Percentiles rank a stretch among this genome's conserved stretches.
These are phyloP conservation scores for Wickerhamomyces canadensis DNA, from an alignment of 805 yeast genomes.

Conservation along the genomic window DNA sequence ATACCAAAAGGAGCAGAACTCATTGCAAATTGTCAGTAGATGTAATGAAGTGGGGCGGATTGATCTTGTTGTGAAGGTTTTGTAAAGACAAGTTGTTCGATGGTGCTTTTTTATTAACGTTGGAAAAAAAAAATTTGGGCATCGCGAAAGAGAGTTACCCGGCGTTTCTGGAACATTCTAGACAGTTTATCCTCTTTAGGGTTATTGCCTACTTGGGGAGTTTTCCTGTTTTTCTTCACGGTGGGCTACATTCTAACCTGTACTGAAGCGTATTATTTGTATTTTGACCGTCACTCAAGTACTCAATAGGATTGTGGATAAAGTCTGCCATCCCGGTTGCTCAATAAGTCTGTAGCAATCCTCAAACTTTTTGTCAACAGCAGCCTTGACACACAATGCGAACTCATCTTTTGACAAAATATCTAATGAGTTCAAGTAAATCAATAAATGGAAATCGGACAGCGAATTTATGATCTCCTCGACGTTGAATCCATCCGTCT, in stretches of 20 bases:
- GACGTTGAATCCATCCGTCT: conserved; percentile 22
- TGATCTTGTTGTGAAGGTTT: neutral
- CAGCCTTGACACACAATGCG: conserved; percentile 41
- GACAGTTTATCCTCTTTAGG: neutral
- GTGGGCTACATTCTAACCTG: too few species aligned
- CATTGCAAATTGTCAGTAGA: conserved; percentile 38
- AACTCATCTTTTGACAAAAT: conserved; percentile 55
- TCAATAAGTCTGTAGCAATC: conserved; percentile 50
- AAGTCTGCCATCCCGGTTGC: conserved; percentile 77
- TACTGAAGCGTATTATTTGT: neutral
- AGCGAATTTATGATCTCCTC: conserved; percentile 30
- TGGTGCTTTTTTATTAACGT: neutral
- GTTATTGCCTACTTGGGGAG: too few species aligned
- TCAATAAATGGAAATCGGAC: conserved; percentile 74
- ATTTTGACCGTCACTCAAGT: conserved; percentile 4
- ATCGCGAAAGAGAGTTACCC: conserved; percentile 1
- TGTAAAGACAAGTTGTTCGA: too few species aligned
- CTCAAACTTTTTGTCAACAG: conserved; percentile 34
- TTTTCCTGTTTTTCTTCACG: too few species aligned
- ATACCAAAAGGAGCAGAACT: conserved; percentile 88
- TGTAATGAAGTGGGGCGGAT: neutral
- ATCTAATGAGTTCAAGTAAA: conserved; percentile 50
- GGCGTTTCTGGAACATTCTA: conserved; percentile 7
- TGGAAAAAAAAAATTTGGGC: neutral
- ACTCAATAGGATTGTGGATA: conserved; percentile 47